These are phyloP conservation scores for Apiospora sp. DNA, from an alignment of 2,329 filamentous ascomycete genomes.

Conservation along the genomic window DNA sequence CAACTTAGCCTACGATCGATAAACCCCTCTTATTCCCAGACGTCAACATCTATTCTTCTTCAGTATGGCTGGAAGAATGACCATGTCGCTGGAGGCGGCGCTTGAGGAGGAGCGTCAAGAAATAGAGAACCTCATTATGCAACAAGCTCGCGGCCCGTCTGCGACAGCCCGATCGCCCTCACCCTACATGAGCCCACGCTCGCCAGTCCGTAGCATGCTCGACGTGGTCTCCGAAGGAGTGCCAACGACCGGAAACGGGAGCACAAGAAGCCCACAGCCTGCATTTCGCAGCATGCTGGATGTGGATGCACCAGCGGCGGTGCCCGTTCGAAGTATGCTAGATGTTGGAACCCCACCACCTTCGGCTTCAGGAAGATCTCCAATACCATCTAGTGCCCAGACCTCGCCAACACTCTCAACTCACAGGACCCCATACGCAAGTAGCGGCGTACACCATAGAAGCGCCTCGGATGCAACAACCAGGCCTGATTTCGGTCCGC, in stretches of 20 bases:
- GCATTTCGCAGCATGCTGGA: slow-evolving; percentile 73
- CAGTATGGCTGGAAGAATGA: slow-evolving; percentile 40
- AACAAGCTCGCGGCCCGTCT: slow-evolving; percentile 35
- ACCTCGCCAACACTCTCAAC: slow-evolving; percentile 54
- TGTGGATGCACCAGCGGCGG: slow-evolving; percentile 54
- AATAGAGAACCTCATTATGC: slow-evolving; percentile 43
- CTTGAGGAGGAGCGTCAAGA: slow-evolving; percentile 45
- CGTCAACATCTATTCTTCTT: slow-evolving; percentile 12
- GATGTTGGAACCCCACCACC: slow-evolving; percentile 51
- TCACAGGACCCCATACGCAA: slow-evolving; percentile 42
- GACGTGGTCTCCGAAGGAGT: slow-evolving; percentile 59
- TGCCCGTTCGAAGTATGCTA: slow-evolving; percentile 60
- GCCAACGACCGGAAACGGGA: slow-evolving; percentile 33
- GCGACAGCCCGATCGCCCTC: slow-evolving; percentile 55
- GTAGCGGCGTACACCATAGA: slow-evolving; percentile 50
- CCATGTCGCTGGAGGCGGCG: slow-evolving; percentile 45
- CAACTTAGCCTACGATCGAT: not conserved
- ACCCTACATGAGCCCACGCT: slow-evolving; percentile 64
- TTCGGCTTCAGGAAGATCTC: slow-evolving; percentile 27
- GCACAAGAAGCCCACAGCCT: slow-evolving; percentile 52
- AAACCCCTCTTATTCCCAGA: slow-evolving; percentile 1
- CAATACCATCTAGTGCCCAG: slow-evolving; percentile 51
- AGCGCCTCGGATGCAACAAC: slow-evolving; percentile 63
- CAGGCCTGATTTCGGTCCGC: slow-evolving; percentile 56
- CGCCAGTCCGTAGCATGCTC: slow-evolving; percentile 74